Conservation (phyloP, 345 rosid species). For the Populus euphratica region DNA sequence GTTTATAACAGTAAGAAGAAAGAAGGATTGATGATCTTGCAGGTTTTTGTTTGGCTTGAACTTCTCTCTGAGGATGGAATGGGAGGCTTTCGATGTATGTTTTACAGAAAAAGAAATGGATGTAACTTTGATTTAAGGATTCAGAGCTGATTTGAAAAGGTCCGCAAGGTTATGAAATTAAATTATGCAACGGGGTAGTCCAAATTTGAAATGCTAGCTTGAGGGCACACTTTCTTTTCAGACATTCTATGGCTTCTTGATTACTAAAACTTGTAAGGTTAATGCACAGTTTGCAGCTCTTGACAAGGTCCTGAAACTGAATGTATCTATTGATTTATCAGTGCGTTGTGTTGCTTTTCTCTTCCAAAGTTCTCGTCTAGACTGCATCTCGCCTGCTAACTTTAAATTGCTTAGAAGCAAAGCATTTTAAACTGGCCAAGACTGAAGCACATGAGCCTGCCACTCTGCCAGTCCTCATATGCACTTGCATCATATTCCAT, state of each 20-base stretch:
- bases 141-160: neutral
- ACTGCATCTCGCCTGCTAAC: neutral
- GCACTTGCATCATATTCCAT: neutral
- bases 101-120: neutral
- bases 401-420: neutral
- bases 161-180: neutral
- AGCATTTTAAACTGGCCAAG: neutral
- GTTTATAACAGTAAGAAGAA: neutral
- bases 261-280: neutral
- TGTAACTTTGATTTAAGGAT: neutral
- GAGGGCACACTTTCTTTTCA: neutral
- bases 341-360: neutral
- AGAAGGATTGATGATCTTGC: neutral
- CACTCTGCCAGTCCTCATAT: neutral
- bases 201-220: conserved; percentile 1
- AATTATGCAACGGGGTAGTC: neutral
- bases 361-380: neutral
- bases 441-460: neutral
- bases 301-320: neutral
- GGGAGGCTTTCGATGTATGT: neutral
- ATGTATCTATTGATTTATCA: neutral
- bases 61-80: neutral
- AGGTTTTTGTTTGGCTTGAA: neutral
- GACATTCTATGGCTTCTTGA: neutral
- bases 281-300: neutral